Percentiles rank a stretch among this genome's conserved stretches.
phyloP scores from a whole-genome alignment of 2,329 filamentous ascomycete genomes.

The Daldinia sp. region DNA sequence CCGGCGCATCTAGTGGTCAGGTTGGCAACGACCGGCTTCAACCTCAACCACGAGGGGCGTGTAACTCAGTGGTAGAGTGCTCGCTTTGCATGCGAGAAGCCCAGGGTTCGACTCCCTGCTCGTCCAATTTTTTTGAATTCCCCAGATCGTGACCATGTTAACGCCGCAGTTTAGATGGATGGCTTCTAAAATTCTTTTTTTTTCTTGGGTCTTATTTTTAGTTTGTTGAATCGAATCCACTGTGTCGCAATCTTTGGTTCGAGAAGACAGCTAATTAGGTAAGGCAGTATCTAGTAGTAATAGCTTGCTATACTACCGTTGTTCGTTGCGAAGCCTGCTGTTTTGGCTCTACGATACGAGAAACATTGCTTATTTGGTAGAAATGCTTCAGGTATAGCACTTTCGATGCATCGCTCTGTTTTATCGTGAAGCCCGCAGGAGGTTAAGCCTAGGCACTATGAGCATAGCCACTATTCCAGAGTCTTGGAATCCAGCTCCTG shows the following conservation, averaged over 20 bases:
- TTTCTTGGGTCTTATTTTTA: not conserved
- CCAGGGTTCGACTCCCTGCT: conserved; percentile 43
- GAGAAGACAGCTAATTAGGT: not conserved
- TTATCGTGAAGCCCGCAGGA: not conserved
- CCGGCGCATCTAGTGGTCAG: not conserved
- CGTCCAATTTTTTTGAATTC: conserved; percentile 30
- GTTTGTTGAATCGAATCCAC: not conserved
- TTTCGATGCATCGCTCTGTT: not conserved
- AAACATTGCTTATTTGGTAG: not conserved
- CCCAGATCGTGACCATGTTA: not conserved
- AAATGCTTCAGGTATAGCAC: not conserved
- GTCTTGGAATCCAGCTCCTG: not conserved
- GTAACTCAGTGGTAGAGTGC: conserved; percentile 42
- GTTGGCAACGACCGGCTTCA: conserved; percentile 5
- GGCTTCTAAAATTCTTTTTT: not conserved
- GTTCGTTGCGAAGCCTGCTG: not conserved
- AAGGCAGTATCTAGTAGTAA: not conserved
- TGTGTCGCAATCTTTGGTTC: not conserved
- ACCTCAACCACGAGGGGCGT: conserved; percentile 19
- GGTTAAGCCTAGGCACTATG: not conserved
- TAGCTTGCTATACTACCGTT: not conserved
- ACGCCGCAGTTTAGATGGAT: not conserved
- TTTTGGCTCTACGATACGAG: not conserved
- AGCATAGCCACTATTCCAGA: not conserved
- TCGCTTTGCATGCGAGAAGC: conserved; percentile 44